Conservation (phyloP, 2,329 filamentous ascomycete genomes). For the Cytospora paraplurivora region DNA sequence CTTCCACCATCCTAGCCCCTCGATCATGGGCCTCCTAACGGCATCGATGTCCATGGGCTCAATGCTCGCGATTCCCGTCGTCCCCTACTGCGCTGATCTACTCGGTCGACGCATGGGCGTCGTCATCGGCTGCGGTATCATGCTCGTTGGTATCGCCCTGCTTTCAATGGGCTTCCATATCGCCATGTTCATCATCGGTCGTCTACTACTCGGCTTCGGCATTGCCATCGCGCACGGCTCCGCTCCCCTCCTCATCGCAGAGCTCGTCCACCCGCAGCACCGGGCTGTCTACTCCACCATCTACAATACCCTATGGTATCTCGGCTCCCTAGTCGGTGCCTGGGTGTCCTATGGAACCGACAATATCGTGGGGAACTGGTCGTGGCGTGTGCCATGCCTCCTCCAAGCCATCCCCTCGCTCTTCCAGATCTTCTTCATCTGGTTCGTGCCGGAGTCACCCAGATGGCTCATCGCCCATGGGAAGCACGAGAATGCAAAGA, state of each 20-base stretch:
- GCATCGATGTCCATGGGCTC: conserved; percentile 50
- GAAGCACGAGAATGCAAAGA: conserved; percentile 37
- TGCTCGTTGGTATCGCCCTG: conserved; percentile 45
- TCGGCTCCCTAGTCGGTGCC: conserved; percentile 35
- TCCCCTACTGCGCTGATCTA: conserved; percentile 49
- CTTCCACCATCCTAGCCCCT: conserved; percentile 38
- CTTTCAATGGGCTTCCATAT: conserved; percentile 42
- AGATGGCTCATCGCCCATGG: conserved; percentile 67
- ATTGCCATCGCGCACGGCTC: conserved; percentile 31
- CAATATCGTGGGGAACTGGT: conserved; percentile 21
- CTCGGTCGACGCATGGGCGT: conserved; percentile 49
- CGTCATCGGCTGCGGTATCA: conserved; percentile 46
- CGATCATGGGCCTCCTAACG: conserved; percentile 45
- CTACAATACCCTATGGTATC: conserved; percentile 37
- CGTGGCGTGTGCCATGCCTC: conserved; percentile 27
- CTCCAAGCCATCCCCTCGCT: conserved; percentile 38
- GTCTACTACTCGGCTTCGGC: conserved; percentile 42
- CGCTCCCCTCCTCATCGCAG: conserved; percentile 36
- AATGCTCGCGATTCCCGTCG: conserved; percentile 47
- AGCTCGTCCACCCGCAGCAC: conserved; percentile 44
- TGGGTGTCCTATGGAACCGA: conserved; percentile 33
- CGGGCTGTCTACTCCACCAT: conserved; percentile 38
- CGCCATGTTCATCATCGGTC: conserved; percentile 44
- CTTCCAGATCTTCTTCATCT: conserved; percentile 68
- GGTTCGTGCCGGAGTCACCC: conserved; percentile 68